These are phyloP conservation scores for Tricladium varicosporioides DNA, from an alignment of 2,329 filamentous ascomycete species.

Conservation along the genomic window DNA sequence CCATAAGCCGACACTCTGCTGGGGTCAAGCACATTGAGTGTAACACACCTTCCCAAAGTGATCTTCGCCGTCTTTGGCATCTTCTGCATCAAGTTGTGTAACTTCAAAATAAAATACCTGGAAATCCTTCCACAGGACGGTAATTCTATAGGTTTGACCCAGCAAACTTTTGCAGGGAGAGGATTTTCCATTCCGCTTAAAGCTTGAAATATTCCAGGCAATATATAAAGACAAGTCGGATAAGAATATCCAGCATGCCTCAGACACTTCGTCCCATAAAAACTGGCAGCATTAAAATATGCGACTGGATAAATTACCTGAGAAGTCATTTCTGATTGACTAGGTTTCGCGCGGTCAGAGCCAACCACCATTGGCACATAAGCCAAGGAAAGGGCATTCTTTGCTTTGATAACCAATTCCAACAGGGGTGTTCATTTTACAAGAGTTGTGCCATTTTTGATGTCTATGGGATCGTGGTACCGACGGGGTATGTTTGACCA, in stretches of 20 bases:
- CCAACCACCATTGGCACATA: background rate
- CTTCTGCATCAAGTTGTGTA: background rate
- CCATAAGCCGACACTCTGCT: background rate
- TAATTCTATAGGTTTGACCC: background rate
- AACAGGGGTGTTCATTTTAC: background rate
- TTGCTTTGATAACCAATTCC: background rate
- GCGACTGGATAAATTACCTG: background rate
- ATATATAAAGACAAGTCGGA: background rate
- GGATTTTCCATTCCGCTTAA: too few species aligned
- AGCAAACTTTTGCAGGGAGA: too few species aligned
- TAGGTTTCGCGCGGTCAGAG: background rate
- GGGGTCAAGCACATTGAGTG: background rate
- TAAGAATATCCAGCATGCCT: background rate
- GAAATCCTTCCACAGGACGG: background rate
- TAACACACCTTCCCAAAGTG: background rate
- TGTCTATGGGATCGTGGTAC: background rate
- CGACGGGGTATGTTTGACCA: too few species aligned
- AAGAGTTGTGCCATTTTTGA: too few species aligned
- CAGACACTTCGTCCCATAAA: background rate
- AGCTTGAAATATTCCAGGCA: too few species aligned
- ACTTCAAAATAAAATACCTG: background rate
- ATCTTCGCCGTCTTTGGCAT: background rate
- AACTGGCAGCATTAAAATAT: background rate
- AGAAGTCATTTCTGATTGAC: background rate
- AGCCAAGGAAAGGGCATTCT: background rate